Base-by-base conservation (phyloP, 352 stramenopile species). In the Pseudoperonospora humuli region DNA sequence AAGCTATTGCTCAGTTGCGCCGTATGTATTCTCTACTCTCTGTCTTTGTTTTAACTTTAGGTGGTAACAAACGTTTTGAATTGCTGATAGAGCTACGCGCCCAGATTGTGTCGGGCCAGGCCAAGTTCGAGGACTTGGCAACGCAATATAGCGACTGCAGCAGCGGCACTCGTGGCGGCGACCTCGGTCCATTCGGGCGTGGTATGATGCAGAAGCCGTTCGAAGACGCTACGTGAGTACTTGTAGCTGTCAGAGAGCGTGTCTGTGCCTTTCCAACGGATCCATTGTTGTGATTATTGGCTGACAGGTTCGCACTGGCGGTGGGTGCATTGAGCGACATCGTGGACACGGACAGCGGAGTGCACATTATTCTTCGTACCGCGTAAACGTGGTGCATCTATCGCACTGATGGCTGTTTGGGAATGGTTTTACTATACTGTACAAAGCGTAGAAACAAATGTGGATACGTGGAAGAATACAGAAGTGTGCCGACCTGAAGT, bases 281-380 rank as follows among this genome's bases (percentile, higher is more conserved):
- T n/a, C 44, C 7, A 1, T 31, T 45, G 8, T 27, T 34, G 39
- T 37, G 32, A 25, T 25, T 31, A 15, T 38, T 13, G 29, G 21
- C 11, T 47, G n/a, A 13, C 46, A 86, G 74, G 33, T 97, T 97
- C 57, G 72, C 54, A 9, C 75, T 99, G 15, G 54, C 86, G 39
- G 79, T 97, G 17, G 93, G 90, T 29, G 78, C 98, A 61, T 82
- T 98, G 55, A 97, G 81, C 41, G 83, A 70, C 37, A 91, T 98
- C 53, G 86, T 98, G 15, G 90, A 95, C 48, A 97, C 92, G 38
- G 94, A 98, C 64, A 96, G 78, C 43, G 95, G 95, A 37, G 92
- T 97, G 50, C 95, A 99, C 79, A 94, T 98, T 48, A 98, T 99
- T 39, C 77, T 98, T 39, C 78, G 94, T 52, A 90, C 78, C n/a